Conservation (phyloP, 495 filamentous ascomycete species). For the Penicillium riverlandense region DNA sequence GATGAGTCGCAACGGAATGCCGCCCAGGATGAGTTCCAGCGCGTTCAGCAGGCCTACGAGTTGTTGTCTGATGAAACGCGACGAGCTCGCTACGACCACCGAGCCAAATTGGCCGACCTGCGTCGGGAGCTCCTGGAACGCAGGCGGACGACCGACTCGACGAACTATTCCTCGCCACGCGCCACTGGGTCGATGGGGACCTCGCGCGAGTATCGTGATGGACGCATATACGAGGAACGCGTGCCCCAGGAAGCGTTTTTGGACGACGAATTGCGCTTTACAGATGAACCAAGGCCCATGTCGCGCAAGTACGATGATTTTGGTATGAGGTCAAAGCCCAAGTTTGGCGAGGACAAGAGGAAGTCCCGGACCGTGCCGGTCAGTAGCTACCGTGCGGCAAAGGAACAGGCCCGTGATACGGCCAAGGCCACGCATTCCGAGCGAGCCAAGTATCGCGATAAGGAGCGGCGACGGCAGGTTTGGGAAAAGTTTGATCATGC, state of each 20-base stretch:
- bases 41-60: slow-evolving; percentile 90
- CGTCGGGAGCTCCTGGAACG: slow-evolving; percentile 44
- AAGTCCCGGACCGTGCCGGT: slow-evolving; percentile 21
- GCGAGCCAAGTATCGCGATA: slow-evolving; percentile 41
- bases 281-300: slow-evolving; percentile 30
- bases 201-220: slow-evolving; percentile 38
- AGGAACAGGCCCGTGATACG: slow-evolving; percentile 24
- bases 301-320: slow-evolving; percentile 39
- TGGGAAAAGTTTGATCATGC: slow-evolving; percentile 36
- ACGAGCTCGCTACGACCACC: slow-evolving; percentile 69
- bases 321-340: slow-evolving; percentile 27
- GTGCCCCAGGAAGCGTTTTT: slow-evolving; percentile 31
- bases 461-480: slow-evolving; percentile 40
- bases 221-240: slow-evolving; percentile 39
- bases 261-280: slow-evolving; percentile 30
- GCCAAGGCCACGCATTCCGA: slow-evolving; percentile 25
- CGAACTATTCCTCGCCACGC: slow-evolving; percentile 12
- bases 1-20: slow-evolving; percentile 58
- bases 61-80: slow-evolving; percentile 72
- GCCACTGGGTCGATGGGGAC: slow-evolving; percentile 10
- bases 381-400: slow-evolving; percentile 16
- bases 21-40: slow-evolving; percentile 83
- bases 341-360: slow-evolving; percentile 29
- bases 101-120: slow-evolving; percentile 56
- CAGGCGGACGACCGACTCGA: slow-evolving; percentile 16